A percentile compares a stretch with the other conserved stretches of the same genome.
Evolutionary conservation across 371 early-diverging fungal genomes (phyloP).

Genomic region (Mortierella sp.): DNA sequence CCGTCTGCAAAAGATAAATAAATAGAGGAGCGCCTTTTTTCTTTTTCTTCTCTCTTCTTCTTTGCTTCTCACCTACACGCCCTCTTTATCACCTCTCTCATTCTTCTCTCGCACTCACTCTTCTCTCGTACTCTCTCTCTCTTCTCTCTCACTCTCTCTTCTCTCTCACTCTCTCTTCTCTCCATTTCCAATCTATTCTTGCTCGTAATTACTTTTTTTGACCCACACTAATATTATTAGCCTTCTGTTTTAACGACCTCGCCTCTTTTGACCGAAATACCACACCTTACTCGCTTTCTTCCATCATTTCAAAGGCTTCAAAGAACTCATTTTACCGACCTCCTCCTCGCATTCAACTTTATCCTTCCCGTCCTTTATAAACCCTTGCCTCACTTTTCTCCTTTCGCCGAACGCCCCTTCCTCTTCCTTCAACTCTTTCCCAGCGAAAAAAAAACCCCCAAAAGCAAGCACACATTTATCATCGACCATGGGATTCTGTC

Average conservation of each 20-base stretch:
- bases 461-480: conserved; percentile 10
- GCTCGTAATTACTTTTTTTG: too few relatives aligned
- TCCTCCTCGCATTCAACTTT: too few relatives aligned
- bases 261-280: too few relatives aligned
- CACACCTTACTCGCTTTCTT: neutral
- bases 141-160: conserved; percentile 1
- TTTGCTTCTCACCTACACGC: neutral
- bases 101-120: neutral
- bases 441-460: neutral
- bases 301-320: too few relatives aligned
- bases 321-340: too few relatives aligned
- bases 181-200: too few relatives aligned
- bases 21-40: neutral
- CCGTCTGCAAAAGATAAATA: too few relatives aligned
- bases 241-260: too few relatives aligned
- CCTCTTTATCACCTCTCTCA: neutral
- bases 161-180: neutral
- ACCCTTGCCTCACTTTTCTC: conserved; percentile 1
- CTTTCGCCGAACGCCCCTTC: neutral
- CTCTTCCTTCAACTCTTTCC: neutral
- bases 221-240: too few relatives aligned
- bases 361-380: too few relatives aligned
- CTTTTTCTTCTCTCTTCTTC: neutral
- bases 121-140: neutral
- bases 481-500: conserved; percentile 69